Evolutionary conservation across 805 yeast genomes (phyloP).

Genomic region (Pichia kluyveri): DNA sequence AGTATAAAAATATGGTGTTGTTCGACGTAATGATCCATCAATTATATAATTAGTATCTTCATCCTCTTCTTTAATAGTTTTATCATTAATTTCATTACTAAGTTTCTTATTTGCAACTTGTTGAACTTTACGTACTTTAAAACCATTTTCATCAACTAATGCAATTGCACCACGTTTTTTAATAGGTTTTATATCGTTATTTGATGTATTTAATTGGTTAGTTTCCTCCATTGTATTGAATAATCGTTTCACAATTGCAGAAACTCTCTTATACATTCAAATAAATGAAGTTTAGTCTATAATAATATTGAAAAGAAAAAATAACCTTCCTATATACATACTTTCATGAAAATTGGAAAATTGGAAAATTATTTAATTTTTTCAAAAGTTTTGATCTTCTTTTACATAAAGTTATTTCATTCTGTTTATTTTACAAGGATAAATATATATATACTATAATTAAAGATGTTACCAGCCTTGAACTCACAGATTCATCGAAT

Average conservation of each 20-base stretch:
- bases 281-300: background rate
- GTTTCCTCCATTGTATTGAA: background rate
- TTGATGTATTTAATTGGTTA: background rate
- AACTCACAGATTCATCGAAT: conserved; percentile 8
- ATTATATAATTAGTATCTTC: conserved; percentile 49
- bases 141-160: conserved; percentile 35
- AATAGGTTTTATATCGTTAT: background rate
- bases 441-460: too few relatives aligned
- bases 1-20: conserved; percentile 81
- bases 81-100: conserved; percentile 27
- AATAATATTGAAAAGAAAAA: too few relatives aligned
- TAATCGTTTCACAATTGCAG: background rate
- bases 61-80: conserved; percentile 41
- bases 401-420: too few relatives aligned
- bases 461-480: background rate
- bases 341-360: background rate
- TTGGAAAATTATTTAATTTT: background rate
- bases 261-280: background rate
- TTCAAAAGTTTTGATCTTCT: too few relatives aligned
- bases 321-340: too few relatives aligned
- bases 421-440: too few relatives aligned
- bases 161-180: conserved; percentile 7
- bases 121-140: conserved; percentile 35
- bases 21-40: conserved; percentile 57
- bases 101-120: conserved; percentile 35